Evolutionary conservation across 495 filamentous ascomycete species (phyloP).

Genomic region (Friedmanniomyces endolithicus): DNA sequence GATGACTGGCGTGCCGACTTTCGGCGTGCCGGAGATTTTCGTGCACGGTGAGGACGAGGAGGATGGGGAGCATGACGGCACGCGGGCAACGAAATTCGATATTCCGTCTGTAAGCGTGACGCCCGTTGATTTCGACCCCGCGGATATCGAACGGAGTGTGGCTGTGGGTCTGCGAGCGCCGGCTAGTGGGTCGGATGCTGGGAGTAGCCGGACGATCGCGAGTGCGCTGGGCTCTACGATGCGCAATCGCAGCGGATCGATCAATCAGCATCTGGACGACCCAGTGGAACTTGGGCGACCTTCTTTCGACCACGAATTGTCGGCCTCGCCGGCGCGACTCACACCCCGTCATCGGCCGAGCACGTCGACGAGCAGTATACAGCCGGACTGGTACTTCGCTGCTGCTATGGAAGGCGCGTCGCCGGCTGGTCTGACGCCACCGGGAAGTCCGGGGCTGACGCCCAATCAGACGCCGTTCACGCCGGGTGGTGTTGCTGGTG

Average conservation of each 20-base stretch:
- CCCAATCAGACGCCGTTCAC: constrained; percentile 12
- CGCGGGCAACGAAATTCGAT: constrained; percentile 20
- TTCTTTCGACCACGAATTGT: too few relatives aligned
- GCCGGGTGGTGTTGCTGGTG: too few relatives aligned
- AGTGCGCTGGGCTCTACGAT: constrained; percentile 14
- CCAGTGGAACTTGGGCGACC: too few relatives aligned
- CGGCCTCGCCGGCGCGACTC: not conserved
- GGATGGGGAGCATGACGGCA: constrained; percentile 24
- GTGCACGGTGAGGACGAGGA: constrained; percentile 50
- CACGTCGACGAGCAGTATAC: constrained; percentile 16
- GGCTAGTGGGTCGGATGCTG: constrained; percentile 18
- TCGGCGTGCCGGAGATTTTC: constrained; percentile 81
- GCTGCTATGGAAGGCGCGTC: constrained; percentile 16
- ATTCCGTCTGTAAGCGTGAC: constrained; percentile 25
- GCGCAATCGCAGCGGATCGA: constrained; percentile 28
- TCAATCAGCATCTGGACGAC: constrained; percentile 16
- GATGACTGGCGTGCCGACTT: constrained; percentile 64
- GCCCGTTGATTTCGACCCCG: constrained; percentile 15
- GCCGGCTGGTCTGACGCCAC: constrained; percentile 26
- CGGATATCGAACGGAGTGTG: constrained; percentile 1
- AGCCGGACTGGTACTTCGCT: constrained; percentile 31
- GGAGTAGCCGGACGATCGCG: constrained; percentile 16
- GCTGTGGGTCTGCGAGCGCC: constrained; percentile 10
- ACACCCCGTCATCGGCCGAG: constrained; percentile 18
- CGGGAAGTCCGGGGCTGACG: constrained; percentile 22